phyloP scores from a whole-genome alignment of 2,329 filamentous ascomycete species.

The Diaporthe destruens region DNA sequence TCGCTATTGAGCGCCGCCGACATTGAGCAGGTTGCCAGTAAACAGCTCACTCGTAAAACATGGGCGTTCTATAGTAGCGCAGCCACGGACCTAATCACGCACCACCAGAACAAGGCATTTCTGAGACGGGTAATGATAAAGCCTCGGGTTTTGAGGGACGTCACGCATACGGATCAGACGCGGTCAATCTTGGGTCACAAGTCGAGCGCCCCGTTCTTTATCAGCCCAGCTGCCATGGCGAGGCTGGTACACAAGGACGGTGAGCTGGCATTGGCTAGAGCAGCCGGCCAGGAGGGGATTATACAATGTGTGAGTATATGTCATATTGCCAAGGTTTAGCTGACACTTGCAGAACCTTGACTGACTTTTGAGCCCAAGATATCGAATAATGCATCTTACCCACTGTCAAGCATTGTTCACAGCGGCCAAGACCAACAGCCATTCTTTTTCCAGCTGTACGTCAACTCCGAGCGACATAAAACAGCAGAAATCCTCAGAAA shows the following conservation, averaged over 20 bases:
- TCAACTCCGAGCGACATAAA: slow-evolving; percentile 63
- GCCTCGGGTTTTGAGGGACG: slow-evolving; percentile 63
- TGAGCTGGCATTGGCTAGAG: slow-evolving; percentile 63
- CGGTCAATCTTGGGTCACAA: slow-evolving; percentile 58
- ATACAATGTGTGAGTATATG: slow-evolving; percentile 58
- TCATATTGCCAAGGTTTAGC: not conserved
- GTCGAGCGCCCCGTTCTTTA: slow-evolving; percentile 60
- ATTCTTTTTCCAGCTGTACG: slow-evolving; percentile 69
- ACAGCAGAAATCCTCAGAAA: slow-evolving; percentile 59
- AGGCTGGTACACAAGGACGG: slow-evolving; percentile 64
- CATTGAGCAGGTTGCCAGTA: slow-evolving; percentile 61
- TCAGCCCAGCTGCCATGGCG: slow-evolving; percentile 64
- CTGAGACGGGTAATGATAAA: slow-evolving; percentile 64
- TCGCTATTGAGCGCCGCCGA: slow-evolving; percentile 49
- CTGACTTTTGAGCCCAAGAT: slow-evolving; percentile 48
- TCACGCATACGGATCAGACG: slow-evolving; percentile 55
- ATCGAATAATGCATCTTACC: slow-evolving; percentile 64
- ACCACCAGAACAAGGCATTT: slow-evolving; percentile 60
- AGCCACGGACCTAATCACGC: slow-evolving; percentile 64
- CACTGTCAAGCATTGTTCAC: slow-evolving; percentile 57
- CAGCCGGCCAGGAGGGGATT: slow-evolving; percentile 60
- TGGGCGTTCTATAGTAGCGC: slow-evolving; percentile 69
- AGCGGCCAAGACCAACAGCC: slow-evolving; percentile 52
- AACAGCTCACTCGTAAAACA: slow-evolving; percentile 59
- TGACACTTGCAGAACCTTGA: accelerated